Evolutionary conservation across 1,284 basidiomycete genomes (phyloP).

Genomic region (Ceratobasidium sp.): DNA sequence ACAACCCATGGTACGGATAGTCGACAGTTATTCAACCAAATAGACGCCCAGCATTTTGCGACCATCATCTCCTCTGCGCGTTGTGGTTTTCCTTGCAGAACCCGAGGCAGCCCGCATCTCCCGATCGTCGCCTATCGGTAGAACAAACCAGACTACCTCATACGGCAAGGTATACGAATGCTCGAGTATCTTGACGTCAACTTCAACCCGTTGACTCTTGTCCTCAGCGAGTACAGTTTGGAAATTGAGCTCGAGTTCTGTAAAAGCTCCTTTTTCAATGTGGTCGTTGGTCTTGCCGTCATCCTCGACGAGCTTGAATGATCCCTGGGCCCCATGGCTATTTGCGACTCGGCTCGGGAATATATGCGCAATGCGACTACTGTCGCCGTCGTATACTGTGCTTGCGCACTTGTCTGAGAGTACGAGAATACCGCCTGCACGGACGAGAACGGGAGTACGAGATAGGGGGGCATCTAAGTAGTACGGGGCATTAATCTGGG

Average conservation of each 20-base stretch:
- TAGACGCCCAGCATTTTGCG: conserved; percentile 17
- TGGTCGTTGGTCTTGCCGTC: conserved; percentile 36
- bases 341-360: conserved; percentile 24
- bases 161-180: conserved; percentile 23
- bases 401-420: conserved; percentile 26
- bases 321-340: not conserved
- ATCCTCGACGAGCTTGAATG: conserved; percentile 32
- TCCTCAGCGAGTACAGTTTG: not conserved
- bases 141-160: conserved; percentile 26
- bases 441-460: conserved; percentile 25
- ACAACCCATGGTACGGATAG: no score
- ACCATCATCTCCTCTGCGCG: not conserved
- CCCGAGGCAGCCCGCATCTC: not conserved
- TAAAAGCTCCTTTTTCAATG: conserved; percentile 14
- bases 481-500: not conserved
- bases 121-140: conserved; percentile 17
- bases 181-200: conserved; percentile 22
- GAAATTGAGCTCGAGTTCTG: conserved; percentile 32
- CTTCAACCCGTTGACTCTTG: not conserved
- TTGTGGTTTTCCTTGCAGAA: not conserved
- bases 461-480: conserved; percentile 14
- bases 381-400: conserved; percentile 30
- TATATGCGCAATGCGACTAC: conserved; percentile 33
- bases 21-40: no score
- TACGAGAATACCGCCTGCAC: conserved; percentile 34